phyloP scores from a whole-genome alignment of 2,329 filamentous ascomycete genomes.

The Phialophora expanda region DNA sequence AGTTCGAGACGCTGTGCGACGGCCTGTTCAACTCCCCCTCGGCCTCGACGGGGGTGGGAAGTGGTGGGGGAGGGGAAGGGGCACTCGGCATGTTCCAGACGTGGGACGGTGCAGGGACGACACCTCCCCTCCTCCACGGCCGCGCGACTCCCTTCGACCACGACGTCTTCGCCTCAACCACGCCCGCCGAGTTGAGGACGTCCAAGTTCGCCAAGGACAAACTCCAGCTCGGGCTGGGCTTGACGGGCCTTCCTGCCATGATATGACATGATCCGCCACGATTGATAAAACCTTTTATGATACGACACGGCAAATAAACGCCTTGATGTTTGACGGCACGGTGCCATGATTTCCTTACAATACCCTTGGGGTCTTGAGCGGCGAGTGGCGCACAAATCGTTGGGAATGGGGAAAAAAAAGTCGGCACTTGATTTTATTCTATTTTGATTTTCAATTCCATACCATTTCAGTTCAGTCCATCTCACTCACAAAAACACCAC shows the following conservation, averaged over 20 bases:
- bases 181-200: not conserved
- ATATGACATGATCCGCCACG: conserved; percentile 4
- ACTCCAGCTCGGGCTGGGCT: not conserved
- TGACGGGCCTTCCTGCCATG: conserved; percentile 14
- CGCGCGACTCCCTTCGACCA: not conserved
- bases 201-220: conserved; percentile 1
- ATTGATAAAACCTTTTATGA: not conserved
- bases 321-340: not conserved
- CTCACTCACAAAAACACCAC: not conserved
- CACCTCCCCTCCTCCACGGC: not conserved
- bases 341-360: not conserved
- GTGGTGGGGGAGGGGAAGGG: not conserved
- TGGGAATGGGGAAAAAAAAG: not conserved
- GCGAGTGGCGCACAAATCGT: not conserved
- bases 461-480: not conserved
- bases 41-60: not conserved
- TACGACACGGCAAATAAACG: not conserved
- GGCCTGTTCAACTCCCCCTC: conserved; percentile 29
- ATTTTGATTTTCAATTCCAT: too few species aligned
- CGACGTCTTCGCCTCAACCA: not conserved
- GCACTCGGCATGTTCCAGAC: conserved; percentile 7
- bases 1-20: conserved; percentile 34
- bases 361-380: not conserved
- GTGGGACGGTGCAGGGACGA: not conserved
- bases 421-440: not conserved